These are phyloP conservation scores for Austroboletus novae-zelandiae DNA, from an alignment of 1,284 basidiomycete genomes.

Conservation along the genomic window DNA sequence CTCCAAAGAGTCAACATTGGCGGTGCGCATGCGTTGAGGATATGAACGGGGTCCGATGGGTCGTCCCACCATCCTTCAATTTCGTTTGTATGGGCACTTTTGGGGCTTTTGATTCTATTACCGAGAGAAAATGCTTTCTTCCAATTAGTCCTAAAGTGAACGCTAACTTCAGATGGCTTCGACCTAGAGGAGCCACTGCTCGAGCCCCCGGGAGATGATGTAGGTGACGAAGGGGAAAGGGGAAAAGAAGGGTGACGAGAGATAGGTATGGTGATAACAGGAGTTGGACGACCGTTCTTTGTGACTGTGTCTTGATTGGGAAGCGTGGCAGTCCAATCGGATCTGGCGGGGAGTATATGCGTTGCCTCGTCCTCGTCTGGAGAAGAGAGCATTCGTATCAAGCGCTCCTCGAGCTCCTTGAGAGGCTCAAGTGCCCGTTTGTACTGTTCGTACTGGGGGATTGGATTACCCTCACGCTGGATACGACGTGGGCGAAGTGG, in stretches of 20 bases:
- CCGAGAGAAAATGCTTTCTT: constrained; percentile 65
- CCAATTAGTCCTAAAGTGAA: constrained; percentile 69
- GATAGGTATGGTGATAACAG: constrained; percentile 48
- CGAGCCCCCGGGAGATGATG: constrained; percentile 33
- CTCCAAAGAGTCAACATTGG: constrained; percentile 71
- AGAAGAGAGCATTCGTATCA: constrained; percentile 61
- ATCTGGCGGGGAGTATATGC: constrained; percentile 37
- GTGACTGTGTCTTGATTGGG: constrained; percentile 4
- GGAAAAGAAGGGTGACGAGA: constrained; percentile 31
- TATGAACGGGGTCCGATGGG: constrained; percentile 73
- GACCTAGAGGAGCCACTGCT: constrained; percentile 34
- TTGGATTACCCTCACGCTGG: constrained; percentile 46
- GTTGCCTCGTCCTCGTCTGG: constrained; percentile 57
- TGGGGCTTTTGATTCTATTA: constrained; percentile 59
- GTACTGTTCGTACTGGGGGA: constrained; percentile 62
- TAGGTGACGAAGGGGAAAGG: constrained; percentile 37
- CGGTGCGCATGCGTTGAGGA: constrained; percentile 57
- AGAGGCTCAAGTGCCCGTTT: constrained; percentile 60
- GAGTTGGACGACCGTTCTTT: constrained; percentile 44
- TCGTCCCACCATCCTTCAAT: constrained; percentile 82
- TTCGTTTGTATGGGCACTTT: constrained; percentile 64
- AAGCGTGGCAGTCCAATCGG: constrained; percentile 29
- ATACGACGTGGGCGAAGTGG: constrained; percentile 47
- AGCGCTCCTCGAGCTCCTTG: constrained; percentile 60
- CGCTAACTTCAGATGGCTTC: constrained; percentile 52